Base-by-base conservation (phyloP, 1,139 yeast genomes). In the Candida neerlandica region DNA sequence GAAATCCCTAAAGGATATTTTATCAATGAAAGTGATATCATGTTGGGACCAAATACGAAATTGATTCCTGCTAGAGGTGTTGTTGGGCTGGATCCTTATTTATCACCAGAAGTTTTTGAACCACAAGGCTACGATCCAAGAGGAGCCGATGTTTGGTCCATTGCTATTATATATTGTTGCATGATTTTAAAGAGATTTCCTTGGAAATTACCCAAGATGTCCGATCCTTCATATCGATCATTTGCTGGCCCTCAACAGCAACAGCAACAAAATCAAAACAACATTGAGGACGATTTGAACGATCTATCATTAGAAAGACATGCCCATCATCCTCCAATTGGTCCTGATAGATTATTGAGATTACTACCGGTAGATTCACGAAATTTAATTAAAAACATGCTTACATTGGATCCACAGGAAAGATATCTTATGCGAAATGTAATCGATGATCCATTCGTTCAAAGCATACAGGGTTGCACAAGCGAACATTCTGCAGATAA, bases 1-100 rank as follows among this genome's bases (percentile, higher is more conserved):
- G 51, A 50, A 63, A 52, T 73, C 65, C 35, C 65, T 55, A 50
- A 69, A 65, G 68, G 48, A 43, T 53, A 44, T 56, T 50, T 52
- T 38, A 69, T 73, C 10, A 67, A 67, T 7, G 57, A 55, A 7
- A 58, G 63, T 38, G 56, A 60, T 46, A 49, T 65, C 4, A 52
- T 56, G 53, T 47, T 55, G 35, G 66, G 62, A 43, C 63, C 58
- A 3, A 53, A 55, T 7, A 64, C 63, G 51, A 63, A 65, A 48
- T 61, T 75, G 39, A 57, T 70, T 1, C 53, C 63, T 44, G 85
- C 89, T 1, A 69, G 77, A 34, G 95, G 95, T n/a, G 78, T 87
- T 9, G 89, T 86, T 23, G 95, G 95, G 2, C 83, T 89, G 10
- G 95, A 87, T 66, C 95, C 95, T 4, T 87, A 87, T 62, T 67